Conservation (phyloP, 148 eudicot genomes). For the Dianthus caryophyllus region DNA sequence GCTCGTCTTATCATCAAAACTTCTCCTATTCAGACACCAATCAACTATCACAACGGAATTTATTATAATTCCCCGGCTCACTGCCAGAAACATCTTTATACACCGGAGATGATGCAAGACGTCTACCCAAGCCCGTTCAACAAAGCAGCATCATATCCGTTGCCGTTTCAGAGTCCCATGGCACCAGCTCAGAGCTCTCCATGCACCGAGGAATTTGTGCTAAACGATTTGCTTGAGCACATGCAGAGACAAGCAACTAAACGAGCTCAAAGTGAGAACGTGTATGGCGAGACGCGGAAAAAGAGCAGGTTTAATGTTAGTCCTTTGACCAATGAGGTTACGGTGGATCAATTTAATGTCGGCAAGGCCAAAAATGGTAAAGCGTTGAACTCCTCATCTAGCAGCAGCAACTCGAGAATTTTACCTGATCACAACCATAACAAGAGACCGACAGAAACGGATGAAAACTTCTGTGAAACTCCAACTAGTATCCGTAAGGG, state of each 20-base stretch:
- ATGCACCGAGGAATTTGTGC: background rate
- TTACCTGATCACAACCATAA: constrained; percentile 1
- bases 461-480: constrained; percentile 8
- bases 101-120: background rate
- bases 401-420: constrained; percentile 18
- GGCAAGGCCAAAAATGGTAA: constrained; percentile 16
- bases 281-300: background rate
- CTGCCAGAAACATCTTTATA: background rate
- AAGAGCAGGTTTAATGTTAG: background rate
- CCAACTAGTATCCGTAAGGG: background rate
- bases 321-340: background rate
- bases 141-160: no score
- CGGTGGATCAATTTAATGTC: background rate
- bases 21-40: constrained; percentile 3
- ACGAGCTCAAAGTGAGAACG: background rate
- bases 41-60: background rate
- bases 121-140: background rate
- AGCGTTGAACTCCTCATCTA: constrained; percentile 16
- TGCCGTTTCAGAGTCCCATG: no score
- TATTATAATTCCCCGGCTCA: background rate
- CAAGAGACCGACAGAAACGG: constrained; percentile 13
- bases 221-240: constrained; percentile 12
- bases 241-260: background rate
- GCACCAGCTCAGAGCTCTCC: background rate
- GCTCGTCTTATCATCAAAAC: background rate